A percentile compares a stretch with the other conserved stretches of the same genome.
These are phyloP conservation scores for Penicillium sp. DNA, from an alignment of 2,329 filamentous ascomycete species.

Conservation along the genomic window DNA sequence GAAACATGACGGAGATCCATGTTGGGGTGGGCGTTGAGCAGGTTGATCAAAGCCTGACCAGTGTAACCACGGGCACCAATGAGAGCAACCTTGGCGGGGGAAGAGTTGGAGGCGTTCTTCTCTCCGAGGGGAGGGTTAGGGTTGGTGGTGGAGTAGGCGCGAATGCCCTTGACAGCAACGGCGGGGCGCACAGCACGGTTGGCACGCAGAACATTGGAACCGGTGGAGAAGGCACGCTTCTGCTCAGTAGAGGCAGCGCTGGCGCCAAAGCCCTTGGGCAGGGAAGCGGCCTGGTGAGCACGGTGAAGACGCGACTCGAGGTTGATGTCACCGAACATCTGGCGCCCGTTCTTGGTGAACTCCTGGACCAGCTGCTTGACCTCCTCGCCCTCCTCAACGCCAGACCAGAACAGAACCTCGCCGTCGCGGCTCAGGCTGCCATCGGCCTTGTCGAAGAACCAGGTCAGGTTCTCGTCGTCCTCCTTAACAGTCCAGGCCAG, in stretches of 20 bases:
- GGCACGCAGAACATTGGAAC: conserved; percentile 41
- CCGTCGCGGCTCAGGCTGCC: conserved; percentile 84
- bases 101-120: conserved; percentile 81
- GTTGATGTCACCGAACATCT: conserved; percentile 88
- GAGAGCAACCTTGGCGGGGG: conserved; percentile 76
- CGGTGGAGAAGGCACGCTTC: conserved; percentile 68
- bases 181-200: conserved; percentile 31
- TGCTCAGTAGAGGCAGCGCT: conserved; percentile 57
- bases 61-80: conserved; percentile 95
- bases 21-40: conserved; percentile 83
- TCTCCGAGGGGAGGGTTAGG: conserved; percentile 87
- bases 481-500: conserved; percentile 96
- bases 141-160: conserved; percentile 57
- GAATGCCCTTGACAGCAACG: conserved; percentile 32
- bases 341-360: conserved; percentile 77
- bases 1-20: conserved; percentile 91
- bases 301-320: conserved; percentile 81
- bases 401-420: conserved; percentile 96
- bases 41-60: conserved; percentile 82
- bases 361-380: conserved; percentile 81
- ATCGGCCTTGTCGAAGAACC: conserved; percentile 97
- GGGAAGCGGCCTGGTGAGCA: conserved; percentile 70
- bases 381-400: conserved; percentile 77
- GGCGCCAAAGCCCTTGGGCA: conserved; percentile 46
- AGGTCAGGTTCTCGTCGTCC: conserved; percentile 93